These are phyloP conservation scores for Buddleja alternifolia DNA, from an alignment of 257 asterid genomes.

Conservation along the genomic window DNA sequence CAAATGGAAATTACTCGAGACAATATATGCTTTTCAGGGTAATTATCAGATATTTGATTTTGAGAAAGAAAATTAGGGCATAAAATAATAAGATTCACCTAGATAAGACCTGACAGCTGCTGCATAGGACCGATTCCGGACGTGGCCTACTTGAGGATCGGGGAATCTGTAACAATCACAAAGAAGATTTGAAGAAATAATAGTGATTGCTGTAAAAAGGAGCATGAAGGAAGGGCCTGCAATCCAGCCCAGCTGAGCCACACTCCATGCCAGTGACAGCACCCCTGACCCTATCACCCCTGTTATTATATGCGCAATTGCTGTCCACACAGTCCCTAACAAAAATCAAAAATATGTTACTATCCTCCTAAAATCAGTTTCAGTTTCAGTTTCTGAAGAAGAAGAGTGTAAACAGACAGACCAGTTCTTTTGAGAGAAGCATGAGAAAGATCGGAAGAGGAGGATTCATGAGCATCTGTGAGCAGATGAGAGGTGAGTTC, in stretches of 20 bases:
- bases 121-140: slow-evolving; percentile 57
- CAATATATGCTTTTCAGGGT: background rate
- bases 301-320: slow-evolving; percentile 57
- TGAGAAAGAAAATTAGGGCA: background rate
- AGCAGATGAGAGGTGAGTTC: slow-evolving; percentile 41
- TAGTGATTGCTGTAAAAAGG: slow-evolving; percentile 44
- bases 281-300: slow-evolving; percentile 73
- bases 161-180: slow-evolving; percentile 64
- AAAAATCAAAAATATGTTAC: background rate
- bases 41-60: background rate
- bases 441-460: slow-evolving; percentile 45
- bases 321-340: slow-evolving; percentile 59
- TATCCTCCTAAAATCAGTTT: background rate
- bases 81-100: slow-evolving; percentile 36
- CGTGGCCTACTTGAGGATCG: slow-evolving; percentile 51
- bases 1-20: too few relatives aligned
- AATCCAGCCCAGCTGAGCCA: slow-evolving; percentile 72
- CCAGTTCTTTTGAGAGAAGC: slow-evolving; percentile 48
- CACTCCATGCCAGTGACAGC: slow-evolving; percentile 63
- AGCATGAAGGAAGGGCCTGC: slow-evolving; percentile 50
- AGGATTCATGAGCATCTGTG: slow-evolving; percentile 35
- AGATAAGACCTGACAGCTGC: slow-evolving; percentile 57
- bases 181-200: slow-evolving; percentile 52
- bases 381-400: too few relatives aligned
- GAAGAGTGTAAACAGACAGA: slow-evolving; percentile 10